Evolutionary conservation across 805 yeast genomes (phyloP).

Genomic region (Martiniozyma abietophila): DNA sequence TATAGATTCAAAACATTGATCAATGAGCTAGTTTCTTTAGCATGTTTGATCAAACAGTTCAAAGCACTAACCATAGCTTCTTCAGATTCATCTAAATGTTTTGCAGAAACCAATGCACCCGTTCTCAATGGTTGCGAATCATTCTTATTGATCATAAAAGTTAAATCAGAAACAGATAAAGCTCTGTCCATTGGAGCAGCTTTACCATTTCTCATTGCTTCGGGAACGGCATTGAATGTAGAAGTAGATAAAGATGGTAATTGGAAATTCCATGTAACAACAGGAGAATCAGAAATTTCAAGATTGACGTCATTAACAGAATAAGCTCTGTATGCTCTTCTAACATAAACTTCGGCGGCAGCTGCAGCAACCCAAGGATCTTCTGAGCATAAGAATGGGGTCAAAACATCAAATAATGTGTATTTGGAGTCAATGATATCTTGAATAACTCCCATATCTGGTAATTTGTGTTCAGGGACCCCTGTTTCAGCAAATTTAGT

Average conservation of each 20-base stretch:
- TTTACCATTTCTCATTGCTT: conserved; percentile 18
- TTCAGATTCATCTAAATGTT: conserved; percentile 84
- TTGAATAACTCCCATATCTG: conserved; percentile 67
- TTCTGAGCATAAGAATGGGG: conserved; percentile 75
- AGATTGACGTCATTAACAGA: conserved; percentile 70
- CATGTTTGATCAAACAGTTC: conserved; percentile 49
- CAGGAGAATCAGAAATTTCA: conserved; percentile 45
- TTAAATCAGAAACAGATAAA: conserved; percentile 85
- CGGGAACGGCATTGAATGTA: conserved; percentile 64
- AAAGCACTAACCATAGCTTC: conserved; percentile 71
- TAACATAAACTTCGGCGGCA: conserved; percentile 92
- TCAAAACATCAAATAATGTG: conserved; percentile 90
- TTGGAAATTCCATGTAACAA: conserved; percentile 82
- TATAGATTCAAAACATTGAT: conserved; percentile 80
- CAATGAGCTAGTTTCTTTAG: conserved; percentile 32
- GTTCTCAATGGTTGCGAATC: conserved; percentile 68
- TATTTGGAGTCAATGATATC: conserved; percentile 95
- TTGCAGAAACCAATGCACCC: conserved; percentile 75
- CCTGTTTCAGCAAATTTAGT: conserved; percentile 78
- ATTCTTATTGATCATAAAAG: conserved; percentile 64
- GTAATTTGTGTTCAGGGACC: conserved; percentile 66
- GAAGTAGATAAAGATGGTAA: conserved; percentile 66
- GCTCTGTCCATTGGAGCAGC: conserved; percentile 58
- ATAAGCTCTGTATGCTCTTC: conserved; percentile 96
- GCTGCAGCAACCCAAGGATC: conserved; percentile 91